A percentile compares a stretch with the other conserved stretches of the same genome.
Evolutionary conservation across 1,284 basidiomycete genomes (phyloP).

Genomic region (Meira nashicola): DNA sequence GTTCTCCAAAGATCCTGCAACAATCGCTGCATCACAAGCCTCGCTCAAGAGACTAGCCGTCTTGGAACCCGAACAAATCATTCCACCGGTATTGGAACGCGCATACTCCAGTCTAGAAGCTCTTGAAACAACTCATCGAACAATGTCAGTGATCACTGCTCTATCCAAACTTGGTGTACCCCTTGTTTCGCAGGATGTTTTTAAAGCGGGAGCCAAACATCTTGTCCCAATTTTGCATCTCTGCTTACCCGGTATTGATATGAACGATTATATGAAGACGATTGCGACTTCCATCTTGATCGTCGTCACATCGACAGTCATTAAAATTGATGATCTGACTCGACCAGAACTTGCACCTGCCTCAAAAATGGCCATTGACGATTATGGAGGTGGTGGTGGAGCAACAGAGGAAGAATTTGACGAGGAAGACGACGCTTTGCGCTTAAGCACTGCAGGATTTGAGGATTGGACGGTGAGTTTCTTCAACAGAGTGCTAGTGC

Average conservation of each 20-base stretch:
- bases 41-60: constrained; percentile 65
- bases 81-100: constrained; percentile 87
- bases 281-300: constrained; percentile 72
- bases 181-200: constrained; percentile 71
- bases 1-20: constrained; percentile 73
- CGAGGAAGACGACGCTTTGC: constrained; percentile 59
- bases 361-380: constrained; percentile 12
- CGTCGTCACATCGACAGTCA: constrained; percentile 68
- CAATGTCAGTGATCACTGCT: constrained; percentile 67
- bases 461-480: constrained; percentile 86
- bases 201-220: constrained; percentile 77
- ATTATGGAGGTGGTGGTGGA: not conserved
- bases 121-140: constrained; percentile 56
- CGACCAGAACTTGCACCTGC: constrained; percentile 28
- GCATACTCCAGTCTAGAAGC: constrained; percentile 83
- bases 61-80: constrained; percentile 78
- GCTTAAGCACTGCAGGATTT: constrained; percentile 67
- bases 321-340: constrained; percentile 75
- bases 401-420: not conserved
- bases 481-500: constrained; percentile 74
- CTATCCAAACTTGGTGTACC: constrained; percentile 76
- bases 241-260: constrained; percentile 83
- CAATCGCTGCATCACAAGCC: constrained; percentile 56
- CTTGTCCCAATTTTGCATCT: constrained; percentile 82
- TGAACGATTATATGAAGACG: constrained; percentile 92